Evolutionary conservation across 352 stramenopile genomes (phyloP).

Genomic region (Phytophthora pistaciae): DNA sequence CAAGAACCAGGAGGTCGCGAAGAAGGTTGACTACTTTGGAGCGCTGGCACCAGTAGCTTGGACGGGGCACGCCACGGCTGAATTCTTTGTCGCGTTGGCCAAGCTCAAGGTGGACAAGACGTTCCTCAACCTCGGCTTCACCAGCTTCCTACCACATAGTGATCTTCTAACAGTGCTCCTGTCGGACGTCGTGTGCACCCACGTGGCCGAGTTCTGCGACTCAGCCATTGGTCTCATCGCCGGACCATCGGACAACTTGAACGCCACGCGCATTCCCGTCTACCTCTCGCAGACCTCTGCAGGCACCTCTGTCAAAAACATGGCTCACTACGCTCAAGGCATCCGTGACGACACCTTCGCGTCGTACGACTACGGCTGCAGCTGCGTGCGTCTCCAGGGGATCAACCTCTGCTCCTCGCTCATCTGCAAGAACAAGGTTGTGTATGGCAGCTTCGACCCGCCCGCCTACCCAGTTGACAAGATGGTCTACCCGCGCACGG

Average conservation of each 20-base stretch:
- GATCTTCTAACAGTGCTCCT: constrained; percentile 24
- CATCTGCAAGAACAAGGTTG: constrained; percentile 58
- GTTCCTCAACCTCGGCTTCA: constrained; percentile 37
- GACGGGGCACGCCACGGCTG: constrained; percentile 33
- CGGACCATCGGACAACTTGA: constrained; percentile 51
- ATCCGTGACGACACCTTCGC: too few relatives aligned
- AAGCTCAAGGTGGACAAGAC: constrained; percentile 45
- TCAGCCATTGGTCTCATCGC: constrained; percentile 49
- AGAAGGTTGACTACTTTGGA: constrained; percentile 49
- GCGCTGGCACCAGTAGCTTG: constrained; percentile 55
- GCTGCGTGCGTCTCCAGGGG: constrained; percentile 21
- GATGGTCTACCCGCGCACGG: constrained; percentile 39
- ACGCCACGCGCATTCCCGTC: constrained; percentile 56
- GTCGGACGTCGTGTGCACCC: constrained; percentile 44
- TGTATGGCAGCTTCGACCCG: constrained; percentile 50
- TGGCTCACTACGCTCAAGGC: constrained; percentile 40
- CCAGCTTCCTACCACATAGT: constrained; percentile 43
- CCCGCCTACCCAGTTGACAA: constrained; percentile 26
- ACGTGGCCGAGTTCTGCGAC: constrained; percentile 47
- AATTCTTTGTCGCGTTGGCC: constrained; percentile 40
- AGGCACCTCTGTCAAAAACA: constrained; percentile 62
- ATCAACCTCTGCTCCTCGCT: constrained; percentile 41
- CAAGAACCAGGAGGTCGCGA: constrained; percentile 55
- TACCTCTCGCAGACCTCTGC: constrained; percentile 61
- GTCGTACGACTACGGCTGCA: too few relatives aligned